Evolutionary conservation across 331 rosid genomes (phyloP).

Genomic region (Cydonia oblonga): DNA sequence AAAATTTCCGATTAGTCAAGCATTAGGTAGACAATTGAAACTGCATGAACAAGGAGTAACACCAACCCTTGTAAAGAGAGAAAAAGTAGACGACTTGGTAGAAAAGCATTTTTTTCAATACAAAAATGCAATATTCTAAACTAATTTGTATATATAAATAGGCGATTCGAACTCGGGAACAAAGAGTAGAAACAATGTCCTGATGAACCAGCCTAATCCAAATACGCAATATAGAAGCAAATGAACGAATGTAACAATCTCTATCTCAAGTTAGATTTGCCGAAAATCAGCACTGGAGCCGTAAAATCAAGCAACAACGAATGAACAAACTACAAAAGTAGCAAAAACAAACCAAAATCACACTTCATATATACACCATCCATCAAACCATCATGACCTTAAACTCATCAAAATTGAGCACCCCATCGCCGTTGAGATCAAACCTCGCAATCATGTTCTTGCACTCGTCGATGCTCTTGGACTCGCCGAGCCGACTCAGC

Average conservation of each 20-base stretch:
- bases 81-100: too few species aligned
- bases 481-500: constrained; percentile 63
- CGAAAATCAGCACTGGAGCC: not conserved
- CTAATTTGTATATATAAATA: too few species aligned
- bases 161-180: too few species aligned
- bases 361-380: not conserved
- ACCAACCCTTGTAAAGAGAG: too few species aligned
- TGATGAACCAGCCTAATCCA: not conserved
- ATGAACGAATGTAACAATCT: not conserved
- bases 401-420: constrained; percentile 72
- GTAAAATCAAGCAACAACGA: not conserved
- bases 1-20: too few species aligned
- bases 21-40: too few species aligned
- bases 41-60: too few species aligned
- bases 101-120: too few species aligned
- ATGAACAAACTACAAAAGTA: not conserved
- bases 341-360: not conserved
- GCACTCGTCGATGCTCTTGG: constrained; percentile 48
- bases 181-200: too few species aligned
- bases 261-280: not conserved
- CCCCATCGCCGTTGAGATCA: constrained; percentile 83
- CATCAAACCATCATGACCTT: constrained; percentile 57
- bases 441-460: constrained; percentile 44
- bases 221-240: not conserved
- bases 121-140: too few species aligned